Evolutionary conservation across 1,139 yeast genomes (phyloP).

Genomic region (Geotrichum bryndzae): DNA sequence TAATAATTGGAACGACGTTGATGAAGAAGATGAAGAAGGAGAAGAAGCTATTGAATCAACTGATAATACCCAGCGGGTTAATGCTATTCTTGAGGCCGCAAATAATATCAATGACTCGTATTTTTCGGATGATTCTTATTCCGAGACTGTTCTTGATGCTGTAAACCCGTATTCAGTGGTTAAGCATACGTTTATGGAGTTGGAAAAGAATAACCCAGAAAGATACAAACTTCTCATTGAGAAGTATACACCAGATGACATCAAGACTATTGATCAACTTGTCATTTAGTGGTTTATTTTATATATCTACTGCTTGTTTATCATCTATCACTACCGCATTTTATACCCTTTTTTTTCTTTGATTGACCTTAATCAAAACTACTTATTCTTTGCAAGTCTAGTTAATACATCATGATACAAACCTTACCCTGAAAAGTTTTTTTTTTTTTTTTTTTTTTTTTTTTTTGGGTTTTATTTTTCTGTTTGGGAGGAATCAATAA

Average conservation of each 20-base stretch:
- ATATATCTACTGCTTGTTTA: background rate
- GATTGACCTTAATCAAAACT: background rate
- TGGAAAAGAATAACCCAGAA: conserved; percentile 30
- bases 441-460: background rate
- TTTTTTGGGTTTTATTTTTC: background rate
- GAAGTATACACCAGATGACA: conserved; percentile 33
- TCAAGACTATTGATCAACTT: conserved; percentile 26
- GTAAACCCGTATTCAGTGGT: conserved; percentile 57
- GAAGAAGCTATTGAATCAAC: conserved; percentile 30
- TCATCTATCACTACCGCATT: background rate
- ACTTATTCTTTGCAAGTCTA: conserved; percentile 41
- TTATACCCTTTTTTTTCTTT: background rate
- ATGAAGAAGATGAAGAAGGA: conserved; percentile 38
- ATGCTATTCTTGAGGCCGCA: background rate
- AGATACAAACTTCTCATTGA: conserved; percentile 30
- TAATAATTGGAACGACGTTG: conserved; percentile 51
- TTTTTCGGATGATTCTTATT: conserved; percentile 71
- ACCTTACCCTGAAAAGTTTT: background rate
- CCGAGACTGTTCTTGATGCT: conserved; percentile 68
- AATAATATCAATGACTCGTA: conserved; percentile 45
- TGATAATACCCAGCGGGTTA: conserved; percentile 25
- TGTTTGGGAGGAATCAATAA: background rate
- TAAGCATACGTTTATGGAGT: conserved; percentile 38
- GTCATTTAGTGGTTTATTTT: background rate
- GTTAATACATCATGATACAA: background rate